Conservation (phyloP, 768 basidiomycete species). For the Auricularia heimuer region DNA sequence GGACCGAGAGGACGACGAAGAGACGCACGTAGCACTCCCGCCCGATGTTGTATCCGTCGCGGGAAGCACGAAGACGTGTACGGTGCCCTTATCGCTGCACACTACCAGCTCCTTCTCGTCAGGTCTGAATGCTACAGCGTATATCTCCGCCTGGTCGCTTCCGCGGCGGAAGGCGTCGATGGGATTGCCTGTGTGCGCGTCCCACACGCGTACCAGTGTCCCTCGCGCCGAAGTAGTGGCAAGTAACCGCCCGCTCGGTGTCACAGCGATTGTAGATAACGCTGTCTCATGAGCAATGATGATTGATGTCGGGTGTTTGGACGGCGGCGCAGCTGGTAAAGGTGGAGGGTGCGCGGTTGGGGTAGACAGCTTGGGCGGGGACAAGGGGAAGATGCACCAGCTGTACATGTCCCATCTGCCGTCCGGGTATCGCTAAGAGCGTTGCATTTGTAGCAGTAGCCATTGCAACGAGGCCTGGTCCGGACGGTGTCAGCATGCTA, state of each 20-base stretch:
- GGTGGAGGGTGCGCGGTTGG: constrained; percentile 49
- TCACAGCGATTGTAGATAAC: constrained; percentile 66
- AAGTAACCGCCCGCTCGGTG: constrained; percentile 66
- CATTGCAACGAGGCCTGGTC: constrained; percentile 65
- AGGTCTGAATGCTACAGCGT: constrained; percentile 78
- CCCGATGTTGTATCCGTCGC: constrained; percentile 21
- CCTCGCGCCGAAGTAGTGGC: constrained; percentile 79
- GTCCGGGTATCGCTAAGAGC: constrained; percentile 75
- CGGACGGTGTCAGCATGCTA: not conserved
- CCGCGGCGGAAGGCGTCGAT: constrained; percentile 76
- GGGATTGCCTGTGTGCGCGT: constrained; percentile 60
- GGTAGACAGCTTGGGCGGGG: constrained; percentile 44
- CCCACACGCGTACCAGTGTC: constrained; percentile 84
- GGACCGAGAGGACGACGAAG: not conserved
- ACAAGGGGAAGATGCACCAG: constrained; percentile 76
- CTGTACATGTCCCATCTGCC: constrained; percentile 82
- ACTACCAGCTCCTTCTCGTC: constrained; percentile 83
- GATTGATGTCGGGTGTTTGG: constrained; percentile 63
- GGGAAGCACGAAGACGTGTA: constrained; percentile 74
- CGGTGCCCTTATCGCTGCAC: constrained; percentile 93
- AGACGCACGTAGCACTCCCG: constrained; percentile 55
- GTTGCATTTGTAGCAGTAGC: constrained; percentile 72
- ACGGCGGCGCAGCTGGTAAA: constrained; percentile 35
- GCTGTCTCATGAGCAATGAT: constrained; percentile 77
- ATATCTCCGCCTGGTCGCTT: constrained; percentile 83